phyloP scores from a whole-genome alignment of 1,284 basidiomycete genomes.

The Marasmius tenuissimus region DNA sequence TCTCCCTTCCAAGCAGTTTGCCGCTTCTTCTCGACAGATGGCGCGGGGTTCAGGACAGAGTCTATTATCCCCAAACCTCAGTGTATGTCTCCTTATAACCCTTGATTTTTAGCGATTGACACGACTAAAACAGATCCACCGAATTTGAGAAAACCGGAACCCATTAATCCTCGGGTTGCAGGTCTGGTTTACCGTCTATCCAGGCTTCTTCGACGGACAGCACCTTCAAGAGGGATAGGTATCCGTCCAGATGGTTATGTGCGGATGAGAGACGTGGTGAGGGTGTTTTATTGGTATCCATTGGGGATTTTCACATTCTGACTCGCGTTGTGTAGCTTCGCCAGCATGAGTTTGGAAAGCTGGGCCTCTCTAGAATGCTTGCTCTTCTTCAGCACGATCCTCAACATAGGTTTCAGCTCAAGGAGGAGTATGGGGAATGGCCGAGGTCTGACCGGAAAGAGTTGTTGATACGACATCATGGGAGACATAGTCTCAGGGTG shows the following conservation, averaged over 20 bases:
- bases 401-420: conserved; percentile 5
- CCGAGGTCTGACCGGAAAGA: neutral
- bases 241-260: conserved; percentile 14
- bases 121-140: neutral
- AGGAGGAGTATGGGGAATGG: conserved; percentile 2
- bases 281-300: neutral
- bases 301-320: neutral
- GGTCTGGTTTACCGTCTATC: neutral
- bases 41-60: neutral
- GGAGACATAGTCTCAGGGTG: conserved; percentile 10
- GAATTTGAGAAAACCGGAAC: neutral
- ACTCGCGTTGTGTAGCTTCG: neutral
- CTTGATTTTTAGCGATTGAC: neutral
- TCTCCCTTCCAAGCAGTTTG: neutral
- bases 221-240: neutral
- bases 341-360: neutral
- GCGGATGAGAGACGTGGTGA: conserved; percentile 9
- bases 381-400: conserved; percentile 2
- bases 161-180: neutral
- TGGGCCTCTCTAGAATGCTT: neutral
- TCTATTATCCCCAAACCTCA: neutral
- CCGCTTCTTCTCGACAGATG: neutral
- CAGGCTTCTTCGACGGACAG: conserved; percentile 12
- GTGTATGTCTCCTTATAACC: neutral
- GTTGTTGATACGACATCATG: conserved; percentile 2